Conservation (phyloP, 768 basidiomycete species). For the Cyclocybe aegerita region DNA sequence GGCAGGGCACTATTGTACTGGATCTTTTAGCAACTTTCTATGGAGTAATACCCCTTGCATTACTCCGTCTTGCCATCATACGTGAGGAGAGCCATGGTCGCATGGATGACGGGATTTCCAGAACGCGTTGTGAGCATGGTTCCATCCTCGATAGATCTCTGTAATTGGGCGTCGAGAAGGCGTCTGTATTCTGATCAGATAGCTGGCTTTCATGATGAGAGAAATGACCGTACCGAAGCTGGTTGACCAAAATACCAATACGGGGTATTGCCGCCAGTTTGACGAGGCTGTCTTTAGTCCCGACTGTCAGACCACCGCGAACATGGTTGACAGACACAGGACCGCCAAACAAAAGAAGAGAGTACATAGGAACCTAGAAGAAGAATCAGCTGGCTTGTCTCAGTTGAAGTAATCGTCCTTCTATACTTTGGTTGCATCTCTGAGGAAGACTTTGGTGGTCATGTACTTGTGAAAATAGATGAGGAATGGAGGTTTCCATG, state of each 20-base stretch:
- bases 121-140: conserved; percentile 41
- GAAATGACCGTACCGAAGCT: conserved; percentile 57
- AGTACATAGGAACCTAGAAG: conserved; percentile 80
- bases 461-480: conserved; percentile 82
- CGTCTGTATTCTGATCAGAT: conserved; percentile 38
- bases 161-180: conserved; percentile 68
- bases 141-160: conserved; percentile 65
- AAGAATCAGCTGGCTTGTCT: neutral
- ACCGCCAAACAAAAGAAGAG: conserved; percentile 82
- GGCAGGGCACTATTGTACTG: too few species aligned
- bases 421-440: conserved; percentile 83
- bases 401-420: neutral
- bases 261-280: conserved; percentile 83
- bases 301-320: conserved; percentile 70
- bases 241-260: conserved; percentile 87
- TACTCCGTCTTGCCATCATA: conserved; percentile 30
- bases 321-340: conserved; percentile 77
- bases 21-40: too few species aligned
- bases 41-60: neutral
- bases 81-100: conserved; percentile 34
- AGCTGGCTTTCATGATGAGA: neutral
- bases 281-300: conserved; percentile 50
- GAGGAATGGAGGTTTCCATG: conserved; percentile 78
- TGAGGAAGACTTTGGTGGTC: conserved; percentile 82
- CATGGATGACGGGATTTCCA: conserved; percentile 51